Conservation (phyloP, 257 asterid genomes). For the Solanum paucissectum region DNA sequence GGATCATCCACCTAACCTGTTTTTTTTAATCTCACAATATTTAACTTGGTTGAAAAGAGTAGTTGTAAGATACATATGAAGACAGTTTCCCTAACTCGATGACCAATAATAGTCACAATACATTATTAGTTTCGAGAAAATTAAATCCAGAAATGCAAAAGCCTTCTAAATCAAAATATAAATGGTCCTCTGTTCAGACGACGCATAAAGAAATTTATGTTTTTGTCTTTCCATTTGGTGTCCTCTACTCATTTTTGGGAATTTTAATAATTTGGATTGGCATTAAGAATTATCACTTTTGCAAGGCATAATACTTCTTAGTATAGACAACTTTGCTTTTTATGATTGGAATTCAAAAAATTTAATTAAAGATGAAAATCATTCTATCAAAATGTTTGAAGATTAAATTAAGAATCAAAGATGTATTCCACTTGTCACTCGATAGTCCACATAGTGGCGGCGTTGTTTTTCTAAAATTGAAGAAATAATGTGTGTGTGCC, state of each 20-base stretch:
- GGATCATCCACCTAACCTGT: not conserved
- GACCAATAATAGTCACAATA: not conserved
- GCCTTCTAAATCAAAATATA: not conserved
- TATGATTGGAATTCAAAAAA: accelerated
- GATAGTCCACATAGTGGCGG: not conserved
- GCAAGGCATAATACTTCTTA: too few relatives aligned
- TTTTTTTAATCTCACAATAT: not conserved
- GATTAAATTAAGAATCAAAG: not conserved
- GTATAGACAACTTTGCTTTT: too few relatives aligned
- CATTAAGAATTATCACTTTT: too few relatives aligned
- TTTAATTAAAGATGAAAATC: too few relatives aligned
- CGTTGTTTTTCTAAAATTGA: not conserved
- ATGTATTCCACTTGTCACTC: not conserved
- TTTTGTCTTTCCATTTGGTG: not conserved
- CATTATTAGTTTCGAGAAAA: not conserved
- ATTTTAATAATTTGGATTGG: too few relatives aligned
- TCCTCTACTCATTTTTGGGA: not conserved
- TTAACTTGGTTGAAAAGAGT: not conserved
- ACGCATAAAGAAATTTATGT: not conserved
- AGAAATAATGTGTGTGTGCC: not conserved
- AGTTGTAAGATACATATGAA: not conserved
- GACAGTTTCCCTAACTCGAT: not conserved
- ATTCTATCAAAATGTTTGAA: too few relatives aligned
- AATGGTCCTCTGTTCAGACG: not conserved
- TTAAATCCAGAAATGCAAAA: not conserved